A percentile compares a stretch with the other conserved stretches of the same genome.
Evolutionary conservation across 495 filamentous ascomycete species (phyloP).

Genomic region (Xylaria nigripes): DNA sequence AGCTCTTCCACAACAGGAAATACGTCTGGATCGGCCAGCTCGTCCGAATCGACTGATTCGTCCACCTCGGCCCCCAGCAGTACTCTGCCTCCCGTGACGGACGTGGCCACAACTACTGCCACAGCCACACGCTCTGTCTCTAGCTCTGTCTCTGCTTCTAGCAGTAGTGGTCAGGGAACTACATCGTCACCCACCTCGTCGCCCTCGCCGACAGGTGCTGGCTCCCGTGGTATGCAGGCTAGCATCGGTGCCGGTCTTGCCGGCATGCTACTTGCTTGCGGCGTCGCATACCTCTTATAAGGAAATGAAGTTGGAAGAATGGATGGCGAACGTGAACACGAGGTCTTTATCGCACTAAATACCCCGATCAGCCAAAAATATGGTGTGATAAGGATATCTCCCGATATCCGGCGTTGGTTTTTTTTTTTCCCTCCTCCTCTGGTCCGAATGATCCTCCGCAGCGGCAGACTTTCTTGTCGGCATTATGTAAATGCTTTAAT

Average conservation of each 20-base stretch:
- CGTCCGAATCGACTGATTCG: neutral
- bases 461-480: neutral
- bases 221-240: constrained; percentile 5
- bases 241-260: constrained; percentile 17
- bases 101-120: neutral
- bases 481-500: neutral
- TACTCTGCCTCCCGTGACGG: neutral
- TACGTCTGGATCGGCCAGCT: constrained; percentile 1
- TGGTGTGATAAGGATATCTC: neutral
- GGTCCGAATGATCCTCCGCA: too few relatives aligned
- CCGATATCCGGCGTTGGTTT: too few relatives aligned
- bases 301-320: neutral
- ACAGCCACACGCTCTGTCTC: neutral
- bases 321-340: neutral
- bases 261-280: constrained; percentile 15
- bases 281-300: constrained; percentile 20
- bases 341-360: neutral
- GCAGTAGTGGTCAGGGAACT: neutral
- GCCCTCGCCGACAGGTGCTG: constrained; percentile 8
- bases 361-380: neutral
- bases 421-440: neutral
- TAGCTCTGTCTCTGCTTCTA: neutral
- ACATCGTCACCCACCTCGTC: constrained; percentile 1
- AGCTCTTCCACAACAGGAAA: neutral
- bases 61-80: neutral